Evolutionary conservation across 352 stramenopile species (phyloP), one percentile per base, ranked within the genome.

Genomic region (Globisporangium paroecandrum): DNA sequence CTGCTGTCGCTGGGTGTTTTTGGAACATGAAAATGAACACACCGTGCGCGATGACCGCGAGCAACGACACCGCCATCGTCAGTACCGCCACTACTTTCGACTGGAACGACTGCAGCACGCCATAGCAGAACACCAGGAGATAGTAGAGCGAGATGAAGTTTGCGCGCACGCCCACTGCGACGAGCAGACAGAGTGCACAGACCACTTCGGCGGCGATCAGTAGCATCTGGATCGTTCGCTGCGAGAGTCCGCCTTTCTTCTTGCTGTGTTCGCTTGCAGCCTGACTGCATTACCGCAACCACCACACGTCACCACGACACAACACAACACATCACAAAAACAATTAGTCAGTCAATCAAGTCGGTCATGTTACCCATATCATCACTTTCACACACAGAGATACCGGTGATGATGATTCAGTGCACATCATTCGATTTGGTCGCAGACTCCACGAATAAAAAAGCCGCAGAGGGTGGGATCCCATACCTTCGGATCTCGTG

Each of bases 141-240:
- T 93, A 93, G 66, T 79, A 73, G 18, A 86, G 72, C 34, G 83
- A 91, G 66, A 93, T 72, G 62, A 82, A 57, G 63, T 82, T 90
- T 25, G 78, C 81, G 15, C 83, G 82, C 47, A 70, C 57, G 13
- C 72, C 75, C n/a, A 87, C 75, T 7, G 83, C 77, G 12, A 82
- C 68, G 24, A 89, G 65, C 13, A 93, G 73, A 51, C 77, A 85
- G 22, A 88, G 29, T 22, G 83, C 77, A 53, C 90, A 83, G 4
- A 86, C 22, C 56, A 78, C 64, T 25, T 85, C 66, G 9, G 69
- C 69, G 13, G 56, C 53, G 15, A 54, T 62, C 29, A 69, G 72
- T 22, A 84, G 70, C 22, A 43, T 55, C 29, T 70, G 38, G 27
- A 78, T 38, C 6, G 66, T 68, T 32, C 65, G 60, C 12, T 62